These are phyloP conservation scores for Arxiozyma heterogenica DNA, from an alignment of 1,139 yeast genomes.

Conservation along the genomic window DNA sequence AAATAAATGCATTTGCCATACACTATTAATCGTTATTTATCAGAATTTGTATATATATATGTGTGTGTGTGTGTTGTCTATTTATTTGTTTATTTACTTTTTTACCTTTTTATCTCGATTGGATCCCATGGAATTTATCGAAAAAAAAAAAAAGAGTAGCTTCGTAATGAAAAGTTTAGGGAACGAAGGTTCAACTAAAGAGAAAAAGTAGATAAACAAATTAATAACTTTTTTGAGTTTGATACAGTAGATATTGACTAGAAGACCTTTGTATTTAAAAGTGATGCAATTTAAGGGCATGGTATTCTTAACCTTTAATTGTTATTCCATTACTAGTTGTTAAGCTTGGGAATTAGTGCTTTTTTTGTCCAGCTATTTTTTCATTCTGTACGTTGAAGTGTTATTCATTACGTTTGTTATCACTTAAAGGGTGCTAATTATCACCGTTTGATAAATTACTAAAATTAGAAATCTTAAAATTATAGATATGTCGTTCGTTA, in stretches of 20 bases:
- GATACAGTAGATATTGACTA: too few species aligned
- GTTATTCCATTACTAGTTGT: not conserved
- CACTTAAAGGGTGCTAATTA: too few species aligned
- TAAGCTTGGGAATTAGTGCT: not conserved
- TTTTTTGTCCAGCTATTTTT: not conserved
- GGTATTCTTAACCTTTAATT: not conserved
- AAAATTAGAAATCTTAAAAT: not conserved
- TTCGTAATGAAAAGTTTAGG: not conserved
- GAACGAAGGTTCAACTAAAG: not conserved
- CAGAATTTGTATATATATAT: too few species aligned
- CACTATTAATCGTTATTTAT: too few species aligned
- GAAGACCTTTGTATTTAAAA: too few species aligned
- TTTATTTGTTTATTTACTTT: not conserved
- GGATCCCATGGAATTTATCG: not conserved
- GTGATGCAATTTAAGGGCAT: too few species aligned
- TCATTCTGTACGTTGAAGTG: not conserved
- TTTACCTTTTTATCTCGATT: too few species aligned
- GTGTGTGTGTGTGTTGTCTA: not conserved
- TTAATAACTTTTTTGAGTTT: too few species aligned
- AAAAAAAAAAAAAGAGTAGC: not conserved
- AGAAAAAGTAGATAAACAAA: too few species aligned
- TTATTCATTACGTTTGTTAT: not conserved
- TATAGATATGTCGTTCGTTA: constrained; percentile 33
- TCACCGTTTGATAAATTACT: too few species aligned
- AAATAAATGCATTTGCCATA: too few species aligned